A percentile compares a stretch with the other conserved stretches of the same genome.
These are phyloP conservation scores for Bauhinia variegata DNA, from an alignment of 306 rosid species.

Conservation along the genomic window DNA sequence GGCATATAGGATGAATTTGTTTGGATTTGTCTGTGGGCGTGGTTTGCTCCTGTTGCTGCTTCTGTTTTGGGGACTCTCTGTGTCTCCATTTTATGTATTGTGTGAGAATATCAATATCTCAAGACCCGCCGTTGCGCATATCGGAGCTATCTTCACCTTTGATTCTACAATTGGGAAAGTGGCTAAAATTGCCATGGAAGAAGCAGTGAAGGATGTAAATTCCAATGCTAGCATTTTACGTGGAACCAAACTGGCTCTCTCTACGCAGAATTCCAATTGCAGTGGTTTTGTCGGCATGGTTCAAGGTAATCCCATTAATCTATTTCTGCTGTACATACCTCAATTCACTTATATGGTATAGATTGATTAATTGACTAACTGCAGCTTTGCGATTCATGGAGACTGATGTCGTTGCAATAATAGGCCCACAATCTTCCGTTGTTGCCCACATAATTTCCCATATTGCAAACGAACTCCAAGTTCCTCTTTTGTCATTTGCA, in stretches of 20 bases:
- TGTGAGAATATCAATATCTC: constrained; percentile 30
- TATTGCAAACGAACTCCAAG: constrained; percentile 83
- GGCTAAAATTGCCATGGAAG: constrained; percentile 76
- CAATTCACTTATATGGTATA: no score
- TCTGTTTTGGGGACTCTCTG: constrained; percentile 28
- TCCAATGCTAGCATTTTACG: constrained; percentile 63
- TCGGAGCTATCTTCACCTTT: constrained; percentile 80
- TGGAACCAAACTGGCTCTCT: constrained; percentile 55
- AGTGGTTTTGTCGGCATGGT: constrained; percentile 84
- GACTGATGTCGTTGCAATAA: constrained; percentile 70
- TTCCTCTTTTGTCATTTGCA: constrained; percentile 81
- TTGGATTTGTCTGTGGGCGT: constrained; percentile 32
- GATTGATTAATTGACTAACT: constrained; percentile 17
- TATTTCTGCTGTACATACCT: neutral
- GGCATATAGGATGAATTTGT: constrained; percentile 44
- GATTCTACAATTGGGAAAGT: constrained; percentile 78
- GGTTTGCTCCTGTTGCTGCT: neutral
- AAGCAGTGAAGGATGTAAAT: constrained; percentile 86
- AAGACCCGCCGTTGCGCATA: constrained; percentile 59
- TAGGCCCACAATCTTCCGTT: constrained; percentile 96
- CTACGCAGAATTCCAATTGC: constrained; percentile 64
- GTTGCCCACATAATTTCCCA: constrained; percentile 86
- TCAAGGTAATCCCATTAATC: constrained; percentile 54
- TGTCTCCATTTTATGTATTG: constrained; percentile 23
- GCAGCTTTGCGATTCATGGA: constrained; percentile 92